These are phyloP conservation scores for Persicaria tinctoria DNA, from an alignment of 148 eudicot species.

Conservation along the genomic window DNA sequence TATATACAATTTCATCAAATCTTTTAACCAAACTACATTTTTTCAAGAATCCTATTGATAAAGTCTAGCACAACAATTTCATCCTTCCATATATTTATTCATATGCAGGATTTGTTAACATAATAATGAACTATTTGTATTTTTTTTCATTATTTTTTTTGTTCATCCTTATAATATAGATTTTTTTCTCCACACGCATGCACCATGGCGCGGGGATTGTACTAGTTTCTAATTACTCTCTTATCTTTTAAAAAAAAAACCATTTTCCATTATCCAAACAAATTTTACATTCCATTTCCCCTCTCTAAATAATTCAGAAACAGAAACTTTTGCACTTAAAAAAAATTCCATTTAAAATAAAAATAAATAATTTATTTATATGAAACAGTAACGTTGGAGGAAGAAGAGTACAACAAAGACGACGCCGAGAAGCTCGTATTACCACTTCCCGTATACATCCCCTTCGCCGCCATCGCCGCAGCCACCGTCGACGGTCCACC, in stretches of 20 bases:
- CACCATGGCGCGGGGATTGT: too few relatives aligned
- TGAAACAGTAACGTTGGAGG: conserved; percentile 30
- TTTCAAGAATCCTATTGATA: too few relatives aligned
- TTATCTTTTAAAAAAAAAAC: too few relatives aligned
- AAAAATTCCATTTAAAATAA: neutral
- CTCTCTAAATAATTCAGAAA: neutral
- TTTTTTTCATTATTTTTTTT: too few relatives aligned
- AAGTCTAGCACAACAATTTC: too few relatives aligned
- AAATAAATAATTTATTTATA: conserved; percentile 9
- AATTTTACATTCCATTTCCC: conserved; percentile 5
- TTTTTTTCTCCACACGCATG: too few relatives aligned
- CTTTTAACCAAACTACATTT: too few relatives aligned
- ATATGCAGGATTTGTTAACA: too few relatives aligned
- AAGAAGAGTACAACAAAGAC: conserved; percentile 44
- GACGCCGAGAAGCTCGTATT: conserved; percentile 64
- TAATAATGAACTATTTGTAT: too few relatives aligned
- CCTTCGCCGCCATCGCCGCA: conserved; percentile 21
- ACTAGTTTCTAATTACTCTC: neutral
- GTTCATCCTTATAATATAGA: too few relatives aligned
- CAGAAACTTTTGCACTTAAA: neutral
- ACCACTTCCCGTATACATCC: conserved; percentile 29
- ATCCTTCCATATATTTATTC: too few relatives aligned
- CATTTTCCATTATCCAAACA: neutral
- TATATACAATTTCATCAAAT: too few relatives aligned
- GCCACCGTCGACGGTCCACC: conserved; percentile 43